Evolutionary conservation across 768 basidiomycete genomes (phyloP).

Genomic region (Cyclocybe aegerita): DNA sequence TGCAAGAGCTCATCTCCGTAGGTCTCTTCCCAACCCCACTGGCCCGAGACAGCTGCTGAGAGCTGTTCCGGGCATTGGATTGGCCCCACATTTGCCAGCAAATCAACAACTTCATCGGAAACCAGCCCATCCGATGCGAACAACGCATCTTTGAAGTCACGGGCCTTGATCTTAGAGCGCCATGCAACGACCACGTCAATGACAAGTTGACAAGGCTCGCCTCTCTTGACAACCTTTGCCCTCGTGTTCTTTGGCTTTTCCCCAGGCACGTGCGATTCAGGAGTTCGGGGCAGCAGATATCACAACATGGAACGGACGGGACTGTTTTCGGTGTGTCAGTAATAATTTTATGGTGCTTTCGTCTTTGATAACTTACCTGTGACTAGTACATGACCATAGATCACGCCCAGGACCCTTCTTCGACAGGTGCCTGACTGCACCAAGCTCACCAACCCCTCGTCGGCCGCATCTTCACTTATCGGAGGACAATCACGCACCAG

Average conservation of each 20-base stretch:
- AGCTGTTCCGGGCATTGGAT: neutral
- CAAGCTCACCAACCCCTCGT: too few relatives aligned
- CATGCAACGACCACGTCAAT: neutral
- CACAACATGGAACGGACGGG: slow-evolving; percentile 2
- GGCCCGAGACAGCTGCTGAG: neutral
- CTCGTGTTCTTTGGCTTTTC: neutral
- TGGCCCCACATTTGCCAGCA: neutral
- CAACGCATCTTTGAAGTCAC: neutral
- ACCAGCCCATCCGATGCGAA: neutral
- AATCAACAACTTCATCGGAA: neutral
- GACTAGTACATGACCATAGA: too few relatives aligned
- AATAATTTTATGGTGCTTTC: too few relatives aligned
- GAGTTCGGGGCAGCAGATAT: slow-evolving; percentile 3
- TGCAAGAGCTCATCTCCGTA: slow-evolving; percentile 4
- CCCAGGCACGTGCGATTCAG: neutral
- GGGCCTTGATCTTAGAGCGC: neutral
- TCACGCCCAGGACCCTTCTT: too few relatives aligned
- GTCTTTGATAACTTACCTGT: too few relatives aligned
- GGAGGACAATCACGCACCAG: too few relatives aligned
- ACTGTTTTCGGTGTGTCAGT: neutral
- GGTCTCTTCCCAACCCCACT: slow-evolving; percentile 5
- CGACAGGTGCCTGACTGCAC: too few relatives aligned
- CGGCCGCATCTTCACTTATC: too few relatives aligned
- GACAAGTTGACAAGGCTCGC: too few relatives aligned
- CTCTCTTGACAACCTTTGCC: neutral